These are phyloP conservation scores for Cucumis cinereus DNA, from an alignment of 306 rosid species.

Conservation along the genomic window DNA sequence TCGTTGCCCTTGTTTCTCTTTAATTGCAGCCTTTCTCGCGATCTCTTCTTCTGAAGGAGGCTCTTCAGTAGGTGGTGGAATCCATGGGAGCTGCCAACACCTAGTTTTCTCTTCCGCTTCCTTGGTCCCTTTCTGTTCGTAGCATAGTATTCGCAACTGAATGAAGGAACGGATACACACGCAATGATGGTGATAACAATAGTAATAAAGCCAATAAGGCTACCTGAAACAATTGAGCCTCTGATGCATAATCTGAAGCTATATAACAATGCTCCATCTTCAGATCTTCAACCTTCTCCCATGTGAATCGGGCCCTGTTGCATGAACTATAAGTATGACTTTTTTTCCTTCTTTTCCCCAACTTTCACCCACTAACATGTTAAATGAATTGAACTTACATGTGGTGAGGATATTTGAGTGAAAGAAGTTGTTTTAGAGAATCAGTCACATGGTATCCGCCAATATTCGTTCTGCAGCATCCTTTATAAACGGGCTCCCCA, in stretches of 20 bases:
- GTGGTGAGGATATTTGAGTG: constrained; percentile 90
- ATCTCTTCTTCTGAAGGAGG: constrained; percentile 95
- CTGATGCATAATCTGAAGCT: constrained; percentile 52
- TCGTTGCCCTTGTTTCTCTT: constrained; percentile 89
- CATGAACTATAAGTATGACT: constrained; percentile 6
- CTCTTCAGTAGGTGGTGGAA: constrained; percentile 85
- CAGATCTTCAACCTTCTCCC: constrained; percentile 97
- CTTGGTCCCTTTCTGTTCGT: constrained; percentile 49
- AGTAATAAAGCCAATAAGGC: constrained; percentile 12
- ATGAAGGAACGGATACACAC: neutral
- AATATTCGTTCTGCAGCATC: constrained; percentile 80
- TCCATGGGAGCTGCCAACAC: constrained; percentile 97
- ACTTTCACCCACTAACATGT: neutral
- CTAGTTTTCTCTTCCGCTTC: constrained; percentile 85
- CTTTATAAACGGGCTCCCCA: constrained; percentile 79
- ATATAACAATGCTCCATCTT: constrained; percentile 96
- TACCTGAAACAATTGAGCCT: constrained; percentile 79
- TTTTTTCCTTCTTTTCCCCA: neutral
- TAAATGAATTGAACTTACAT: constrained; percentile 37
- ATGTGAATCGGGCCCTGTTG: constrained; percentile 69
- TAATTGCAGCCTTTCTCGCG: constrained; percentile 96
- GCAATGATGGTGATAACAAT: neutral
- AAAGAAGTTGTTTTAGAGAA: constrained; percentile 79
- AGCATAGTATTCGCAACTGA: constrained; percentile 7
- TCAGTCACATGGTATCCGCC: constrained; percentile 93